Conservation (phyloP, 345 rosid genomes). For the Linum lewisii region DNA sequence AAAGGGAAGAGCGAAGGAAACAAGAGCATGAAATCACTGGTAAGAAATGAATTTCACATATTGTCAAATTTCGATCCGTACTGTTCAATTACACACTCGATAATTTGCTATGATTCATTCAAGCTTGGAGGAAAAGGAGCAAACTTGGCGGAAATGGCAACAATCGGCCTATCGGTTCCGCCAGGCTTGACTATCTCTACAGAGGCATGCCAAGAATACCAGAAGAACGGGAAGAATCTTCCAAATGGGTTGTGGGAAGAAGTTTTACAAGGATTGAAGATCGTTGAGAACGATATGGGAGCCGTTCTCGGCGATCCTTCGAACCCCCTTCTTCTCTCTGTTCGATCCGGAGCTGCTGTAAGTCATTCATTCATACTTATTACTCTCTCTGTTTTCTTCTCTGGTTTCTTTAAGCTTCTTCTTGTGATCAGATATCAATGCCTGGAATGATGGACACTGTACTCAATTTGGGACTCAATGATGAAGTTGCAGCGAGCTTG, state of each 20-base stretch:
- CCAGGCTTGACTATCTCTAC: conserved; percentile 93
- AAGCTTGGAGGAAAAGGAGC: conserved; percentile 99
- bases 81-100: no score
- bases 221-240: conserved; percentile 47
- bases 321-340: conserved; percentile 89
- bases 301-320: conserved; percentile 66
- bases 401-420: background rate
- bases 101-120: background rate
- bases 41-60: no score
- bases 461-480: conserved; percentile 88
- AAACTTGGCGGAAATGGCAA: conserved; percentile 94
- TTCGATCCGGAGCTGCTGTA: conserved; percentile 98
- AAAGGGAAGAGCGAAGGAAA: conserved; percentile 90
- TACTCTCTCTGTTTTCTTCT: background rate
- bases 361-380: conserved; percentile 13
- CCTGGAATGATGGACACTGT: conserved; percentile 99
- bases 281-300: conserved; percentile 69
- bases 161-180: conserved; percentile 89
- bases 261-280: conserved; percentile 43
- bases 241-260: conserved; percentile 76
- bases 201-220: conserved; percentile 83
- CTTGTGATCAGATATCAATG: conserved; percentile 64
- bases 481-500: conserved; percentile 64
- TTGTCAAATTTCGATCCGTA: no score
- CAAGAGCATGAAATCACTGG: conserved; percentile 95